These are phyloP conservation scores for Alternaria tenuissima DNA, from an alignment of 2,329 filamentous ascomycete species.

Conservation along the genomic window DNA sequence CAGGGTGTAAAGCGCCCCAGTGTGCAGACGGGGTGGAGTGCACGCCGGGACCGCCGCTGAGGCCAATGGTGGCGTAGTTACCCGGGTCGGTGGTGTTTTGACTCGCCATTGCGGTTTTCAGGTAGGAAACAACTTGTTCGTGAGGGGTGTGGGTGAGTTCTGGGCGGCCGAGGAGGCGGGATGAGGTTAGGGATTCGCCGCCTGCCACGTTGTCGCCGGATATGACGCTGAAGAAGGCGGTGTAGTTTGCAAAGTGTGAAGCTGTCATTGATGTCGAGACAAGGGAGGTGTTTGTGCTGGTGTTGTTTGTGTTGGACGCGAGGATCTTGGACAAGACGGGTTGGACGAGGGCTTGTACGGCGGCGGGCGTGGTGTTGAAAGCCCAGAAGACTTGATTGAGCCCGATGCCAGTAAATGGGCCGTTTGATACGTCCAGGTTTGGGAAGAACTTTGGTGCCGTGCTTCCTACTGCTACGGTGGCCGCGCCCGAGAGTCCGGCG, in stretches of 20 bases:
- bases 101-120: conserved; percentile 22
- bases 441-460: background rate
- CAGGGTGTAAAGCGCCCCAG: conserved; percentile 41
- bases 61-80: conserved; percentile 34
- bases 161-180: conserved; percentile 39
- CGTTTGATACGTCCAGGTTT: background rate
- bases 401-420: conserved; percentile 16
- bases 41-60: conserved; percentile 43
- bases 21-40: conserved; percentile 20
- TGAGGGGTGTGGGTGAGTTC: conserved; percentile 24
- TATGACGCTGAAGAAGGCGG: conserved; percentile 29
- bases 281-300: background rate
- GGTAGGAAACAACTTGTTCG: conserved; percentile 3
- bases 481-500: background rate
- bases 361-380: conserved; percentile 29
- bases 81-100: conserved; percentile 27
- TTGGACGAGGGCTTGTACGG: conserved; percentile 25
- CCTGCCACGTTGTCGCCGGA: conserved; percentile 32
- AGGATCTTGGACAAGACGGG: conserved; percentile 3
- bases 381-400: conserved; percentile 29
- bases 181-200: conserved; percentile 31
- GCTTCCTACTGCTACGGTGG: background rate
- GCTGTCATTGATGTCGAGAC: background rate
- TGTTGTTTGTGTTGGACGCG: background rate
- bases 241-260: conserved; percentile 10